phyloP scores from a whole-genome alignment of 2,329 filamentous ascomycete species.

The Phaeosphaeriaceae sp. region DNA sequence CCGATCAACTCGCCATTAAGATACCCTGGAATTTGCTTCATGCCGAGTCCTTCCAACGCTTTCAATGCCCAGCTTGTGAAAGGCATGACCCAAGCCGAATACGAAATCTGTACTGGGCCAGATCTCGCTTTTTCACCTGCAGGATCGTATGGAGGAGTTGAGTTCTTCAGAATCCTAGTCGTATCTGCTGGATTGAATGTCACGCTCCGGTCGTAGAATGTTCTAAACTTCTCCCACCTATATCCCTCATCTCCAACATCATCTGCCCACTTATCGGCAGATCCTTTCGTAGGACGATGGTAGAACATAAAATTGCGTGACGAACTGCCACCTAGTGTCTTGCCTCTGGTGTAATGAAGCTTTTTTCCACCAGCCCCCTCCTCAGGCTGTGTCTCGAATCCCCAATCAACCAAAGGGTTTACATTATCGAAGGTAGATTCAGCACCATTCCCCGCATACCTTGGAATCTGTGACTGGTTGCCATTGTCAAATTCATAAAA shows the following conservation, averaged over 20 bases:
- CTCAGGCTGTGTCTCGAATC: constrained; percentile 27
- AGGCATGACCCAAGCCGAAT: constrained; percentile 22
- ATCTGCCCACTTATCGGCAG: constrained; percentile 32
- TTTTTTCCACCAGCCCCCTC: constrained; percentile 7
- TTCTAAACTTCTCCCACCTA: constrained; percentile 27
- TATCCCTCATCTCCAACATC: constrained; percentile 32
- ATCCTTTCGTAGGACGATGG: constrained; percentile 16
- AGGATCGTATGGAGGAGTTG: constrained; percentile 28
- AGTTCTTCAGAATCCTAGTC: constrained; percentile 28
- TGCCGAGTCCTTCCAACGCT: constrained; percentile 20
- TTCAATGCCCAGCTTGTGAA: constrained; percentile 21
- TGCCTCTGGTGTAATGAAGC: constrained; percentile 30
- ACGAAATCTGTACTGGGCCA: constrained; percentile 28
- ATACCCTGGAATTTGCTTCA: constrained; percentile 17
- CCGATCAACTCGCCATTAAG: constrained; percentile 26
- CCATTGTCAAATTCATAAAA: constrained; percentile 37
- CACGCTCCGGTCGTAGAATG: constrained; percentile 33
- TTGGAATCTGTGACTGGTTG: constrained; percentile 29
- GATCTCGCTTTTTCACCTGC: constrained; percentile 7
- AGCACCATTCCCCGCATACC: constrained; percentile 14
- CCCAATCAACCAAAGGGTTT: constrained; percentile 36
- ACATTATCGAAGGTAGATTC: constrained; percentile 19
- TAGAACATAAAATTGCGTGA: constrained; percentile 26
- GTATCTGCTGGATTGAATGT: constrained; percentile 30
- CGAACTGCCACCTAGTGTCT: constrained; percentile 20